Conservation (phyloP, 495 filamentous ascomycete genomes). For the Friedmanniomyces endolithicus region DNA sequence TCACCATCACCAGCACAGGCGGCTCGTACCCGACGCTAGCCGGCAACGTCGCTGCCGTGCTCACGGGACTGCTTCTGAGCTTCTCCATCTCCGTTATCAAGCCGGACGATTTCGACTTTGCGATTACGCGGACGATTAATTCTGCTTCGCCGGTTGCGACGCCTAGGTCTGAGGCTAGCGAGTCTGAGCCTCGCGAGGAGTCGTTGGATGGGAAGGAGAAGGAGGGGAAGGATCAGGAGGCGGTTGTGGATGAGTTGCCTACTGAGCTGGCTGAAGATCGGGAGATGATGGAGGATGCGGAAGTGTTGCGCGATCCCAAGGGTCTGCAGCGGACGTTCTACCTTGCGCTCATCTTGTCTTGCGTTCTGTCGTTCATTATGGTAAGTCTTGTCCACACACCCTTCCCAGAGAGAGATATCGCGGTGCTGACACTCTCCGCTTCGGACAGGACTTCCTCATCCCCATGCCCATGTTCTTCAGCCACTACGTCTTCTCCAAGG, state of each 20-base stretch:
- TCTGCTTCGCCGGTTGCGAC: background rate
- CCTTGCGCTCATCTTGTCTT: conserved; percentile 17
- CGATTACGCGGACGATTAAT: conserved; percentile 27
- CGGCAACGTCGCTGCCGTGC: conserved; percentile 27
- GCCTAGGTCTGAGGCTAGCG: background rate
- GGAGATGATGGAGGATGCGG: conserved; percentile 13
- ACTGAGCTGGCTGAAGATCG: conserved; percentile 19
- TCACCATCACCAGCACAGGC: conserved; percentile 18
- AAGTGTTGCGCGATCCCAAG: conserved; percentile 6
- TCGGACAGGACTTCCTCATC: conserved; percentile 2
- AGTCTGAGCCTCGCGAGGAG: background rate
- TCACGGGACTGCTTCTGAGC: conserved; percentile 25
- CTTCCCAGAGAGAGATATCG: no score
- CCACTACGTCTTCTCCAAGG: conserved; percentile 19
- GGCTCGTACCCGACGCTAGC: conserved; percentile 27
- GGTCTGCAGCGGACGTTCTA: conserved; percentile 19
- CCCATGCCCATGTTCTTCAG: conserved; percentile 27
- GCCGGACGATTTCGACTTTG: conserved; percentile 27
- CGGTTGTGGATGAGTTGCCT: conserved; percentile 5
- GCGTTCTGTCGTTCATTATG: conserved; percentile 23
- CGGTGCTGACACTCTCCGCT: background rate
- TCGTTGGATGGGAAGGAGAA: conserved; percentile 5
- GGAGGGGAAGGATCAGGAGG: background rate
- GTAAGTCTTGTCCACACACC: conserved; percentile 14
- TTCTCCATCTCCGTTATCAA: conserved; percentile 24